Percentiles rank a stretch among this genome's conserved stretches.
Evolutionary conservation across 192 early-diverging fungal species (phyloP).

Genomic region (Dimargaris cristalligena): DNA sequence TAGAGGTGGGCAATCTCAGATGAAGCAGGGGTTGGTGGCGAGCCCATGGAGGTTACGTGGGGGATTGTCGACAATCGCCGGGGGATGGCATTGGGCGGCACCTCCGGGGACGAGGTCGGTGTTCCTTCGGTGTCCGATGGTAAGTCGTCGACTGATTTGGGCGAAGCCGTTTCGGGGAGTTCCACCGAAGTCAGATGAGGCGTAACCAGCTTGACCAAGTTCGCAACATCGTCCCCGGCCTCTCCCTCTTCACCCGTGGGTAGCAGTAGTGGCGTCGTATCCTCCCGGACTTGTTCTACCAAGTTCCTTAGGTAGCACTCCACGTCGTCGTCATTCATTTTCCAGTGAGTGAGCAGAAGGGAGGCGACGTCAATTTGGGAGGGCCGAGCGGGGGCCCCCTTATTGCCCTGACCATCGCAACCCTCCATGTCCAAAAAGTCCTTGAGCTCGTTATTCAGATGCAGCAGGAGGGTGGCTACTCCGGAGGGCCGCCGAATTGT

Average conservation of each 20-base stretch:
- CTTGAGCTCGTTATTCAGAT: conserved; percentile 23
- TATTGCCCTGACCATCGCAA: conserved; percentile 15
- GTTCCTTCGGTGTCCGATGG: too few relatives aligned
- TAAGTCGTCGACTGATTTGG: too few relatives aligned
- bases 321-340: neutral
- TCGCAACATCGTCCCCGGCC: too few relatives aligned
- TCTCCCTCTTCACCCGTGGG: too few relatives aligned
- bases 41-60: neutral
- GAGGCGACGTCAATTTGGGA: conserved; percentile 7
- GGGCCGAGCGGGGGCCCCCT: too few relatives aligned
- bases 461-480: conserved; percentile 40
- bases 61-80: neutral
- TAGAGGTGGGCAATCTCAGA: neutral
- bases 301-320: neutral
- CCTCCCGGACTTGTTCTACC: too few relatives aligned
- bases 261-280: too few relatives aligned
- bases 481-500: conserved; percentile 68
- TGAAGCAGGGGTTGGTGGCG: neutral
- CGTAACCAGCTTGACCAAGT: too few relatives aligned
- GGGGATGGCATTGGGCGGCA: neutral
- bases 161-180: too few relatives aligned
- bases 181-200: too few relatives aligned
- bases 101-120: neutral
- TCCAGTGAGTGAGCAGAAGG: conserved; percentile 9
- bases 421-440: conserved; percentile 2